Base-by-base conservation (phyloP, 768 basidiomycete genomes). In the Mycena alexandri region DNA sequence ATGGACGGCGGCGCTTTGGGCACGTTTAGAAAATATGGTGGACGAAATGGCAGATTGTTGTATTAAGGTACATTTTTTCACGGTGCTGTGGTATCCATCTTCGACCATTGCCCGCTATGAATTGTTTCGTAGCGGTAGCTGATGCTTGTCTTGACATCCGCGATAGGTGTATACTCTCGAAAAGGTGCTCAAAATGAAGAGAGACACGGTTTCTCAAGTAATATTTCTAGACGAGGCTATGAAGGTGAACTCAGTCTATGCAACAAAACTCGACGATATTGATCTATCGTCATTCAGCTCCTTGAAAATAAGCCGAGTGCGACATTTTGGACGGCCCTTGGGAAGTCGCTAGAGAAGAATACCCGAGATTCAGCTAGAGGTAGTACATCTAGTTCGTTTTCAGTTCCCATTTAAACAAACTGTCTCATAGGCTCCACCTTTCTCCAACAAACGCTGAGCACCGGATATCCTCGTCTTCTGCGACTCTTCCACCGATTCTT, bases 401-500 rank as follows among this genome's bases (percentile, higher is more conserved):
- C 33, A 59, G n/a, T 48, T 25, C 24, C 38, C 13, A 36, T 17
- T 38, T 54, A 41, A 13, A 43, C 41, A 55, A 34, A 22, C 46
- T 56, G 19, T 58, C n/a, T 29, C 44, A n/a, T 68, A 98, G 95
- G 85, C 19, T 98, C 97, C 0, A 86, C 89, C 0, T 99, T 99
- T 78, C 78, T 98, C 13, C 96, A 98, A 72, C 95, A 96, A 73
- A 93, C 94, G 5, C 81, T 99, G 44, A 90, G 91, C 71, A 83
- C 89, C 2, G 93, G 93, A 19, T 99, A 99, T 79, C 95, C 96
- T 4, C 87, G 88, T 54, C 83, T 99, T 3, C 77, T 99, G 11
- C 87, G 98, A 12, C 85, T 98, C 2, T 96, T 99, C 79, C 98
- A 99, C 61, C 95, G 96, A 44, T 98, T 99, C 80, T 99, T 99